Evolutionary conservation across 805 yeast genomes (phyloP).

Genomic region (Teunomyces atbi): DNA sequence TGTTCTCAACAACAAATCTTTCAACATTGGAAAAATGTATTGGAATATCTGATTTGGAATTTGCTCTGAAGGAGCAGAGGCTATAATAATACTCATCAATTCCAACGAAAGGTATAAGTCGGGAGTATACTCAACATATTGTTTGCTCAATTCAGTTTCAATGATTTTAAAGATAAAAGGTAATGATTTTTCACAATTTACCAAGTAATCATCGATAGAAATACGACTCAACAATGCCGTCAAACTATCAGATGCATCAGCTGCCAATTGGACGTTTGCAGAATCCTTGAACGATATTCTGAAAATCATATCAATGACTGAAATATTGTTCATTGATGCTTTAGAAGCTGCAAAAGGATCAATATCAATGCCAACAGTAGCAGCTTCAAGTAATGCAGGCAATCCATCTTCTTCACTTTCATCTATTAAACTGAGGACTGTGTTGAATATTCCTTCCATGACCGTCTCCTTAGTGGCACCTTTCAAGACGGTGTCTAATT

Average conservation of each 20-base stretch:
- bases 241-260: constrained; percentile 69
- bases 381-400: constrained; percentile 66
- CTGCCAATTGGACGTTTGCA: constrained; percentile 65
- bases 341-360: constrained; percentile 25
- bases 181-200: constrained; percentile 49
- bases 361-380: constrained; percentile 53
- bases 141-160: constrained; percentile 21
- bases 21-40: constrained; percentile 43
- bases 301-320: constrained; percentile 57
- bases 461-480: constrained; percentile 10
- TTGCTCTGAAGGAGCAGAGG: constrained; percentile 34
- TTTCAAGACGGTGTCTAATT: constrained; percentile 12
- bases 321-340: constrained; percentile 13
- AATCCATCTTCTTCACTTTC: constrained; percentile 81
- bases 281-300: constrained; percentile 70
- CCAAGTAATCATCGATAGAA: constrained; percentile 42
- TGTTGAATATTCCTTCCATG: constrained; percentile 35
- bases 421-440: constrained; percentile 47
- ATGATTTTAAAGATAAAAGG: constrained; percentile 47
- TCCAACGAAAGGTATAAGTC: constrained; percentile 59
- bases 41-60: constrained; percentile 42
- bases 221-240: constrained; percentile 54
- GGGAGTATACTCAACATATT: constrained; percentile 52
- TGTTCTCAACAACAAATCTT: constrained; percentile 41
- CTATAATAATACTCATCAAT: constrained; percentile 50